Conservation (phyloP, 208 protist genomes). For the Herpetomonas muscarum region DNA sequence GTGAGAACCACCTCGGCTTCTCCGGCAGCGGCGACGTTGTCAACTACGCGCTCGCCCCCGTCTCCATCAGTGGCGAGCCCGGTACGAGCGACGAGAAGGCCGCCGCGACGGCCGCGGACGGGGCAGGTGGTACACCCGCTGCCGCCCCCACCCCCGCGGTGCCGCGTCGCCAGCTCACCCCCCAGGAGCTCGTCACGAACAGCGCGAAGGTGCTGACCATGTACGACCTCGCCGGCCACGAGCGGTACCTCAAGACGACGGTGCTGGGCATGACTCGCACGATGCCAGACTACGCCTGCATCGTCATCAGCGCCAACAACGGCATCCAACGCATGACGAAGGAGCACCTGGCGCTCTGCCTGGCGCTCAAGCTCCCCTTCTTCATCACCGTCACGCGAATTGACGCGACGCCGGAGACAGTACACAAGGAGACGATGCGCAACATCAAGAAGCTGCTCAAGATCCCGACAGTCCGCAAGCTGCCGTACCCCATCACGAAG, state of each 20-base stretch:
- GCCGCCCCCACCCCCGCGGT: slow-evolving; percentile 7
- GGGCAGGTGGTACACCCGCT: slow-evolving; percentile 11
- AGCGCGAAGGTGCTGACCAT: slow-evolving; percentile 95
- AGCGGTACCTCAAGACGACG: slow-evolving; percentile 98
- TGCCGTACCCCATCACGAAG: slow-evolving; percentile 87
- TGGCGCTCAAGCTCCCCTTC: slow-evolving; percentile 96
- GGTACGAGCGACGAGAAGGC: neutral
- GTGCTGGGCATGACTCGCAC: slow-evolving; percentile 96
- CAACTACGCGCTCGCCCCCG: slow-evolving; percentile 62
- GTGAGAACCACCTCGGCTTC: slow-evolving; percentile 96
- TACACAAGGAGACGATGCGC: slow-evolving; percentile 84
- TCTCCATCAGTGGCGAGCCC: too few relatives aligned
- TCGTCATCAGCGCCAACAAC: slow-evolving; percentile 91
- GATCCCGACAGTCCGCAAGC: slow-evolving; percentile 89
- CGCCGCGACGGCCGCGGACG: slow-evolving; percentile 8
- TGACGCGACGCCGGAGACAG: slow-evolving; percentile 92
- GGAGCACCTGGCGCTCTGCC: slow-evolving; percentile 95
- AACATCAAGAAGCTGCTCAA: slow-evolving; percentile 93
- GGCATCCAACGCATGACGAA: slow-evolving; percentile 94
- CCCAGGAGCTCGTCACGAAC: slow-evolving; percentile 69
- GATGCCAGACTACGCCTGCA: slow-evolving; percentile 94
- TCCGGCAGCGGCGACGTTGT: slow-evolving; percentile 88
- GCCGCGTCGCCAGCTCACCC: slow-evolving; percentile 32
- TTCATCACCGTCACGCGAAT: slow-evolving; percentile 97
- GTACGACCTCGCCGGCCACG: slow-evolving; percentile 97